A percentile compares a stretch with the other conserved stretches of the same genome.
These are phyloP conservation scores for Mortierella sp. DNA, from an alignment of 371 early-diverging fungal species.

Conservation along the genomic window DNA sequence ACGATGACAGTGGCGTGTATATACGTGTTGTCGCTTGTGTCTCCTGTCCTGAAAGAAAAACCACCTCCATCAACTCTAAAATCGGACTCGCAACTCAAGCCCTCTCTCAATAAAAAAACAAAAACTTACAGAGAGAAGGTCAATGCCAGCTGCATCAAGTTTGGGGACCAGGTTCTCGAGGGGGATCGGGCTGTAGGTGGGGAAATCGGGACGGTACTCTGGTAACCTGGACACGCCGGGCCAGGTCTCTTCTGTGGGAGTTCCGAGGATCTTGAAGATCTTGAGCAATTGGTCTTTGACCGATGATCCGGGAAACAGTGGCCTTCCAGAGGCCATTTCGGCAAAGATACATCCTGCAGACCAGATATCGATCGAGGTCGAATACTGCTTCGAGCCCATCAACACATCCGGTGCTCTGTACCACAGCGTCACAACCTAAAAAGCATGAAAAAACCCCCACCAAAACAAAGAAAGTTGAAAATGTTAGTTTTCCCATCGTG, in stretches of 20 bases:
- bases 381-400: slow-evolving; percentile 97
- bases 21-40: background rate
- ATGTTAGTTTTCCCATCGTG: slow-evolving; percentile 5
- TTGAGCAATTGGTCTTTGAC: slow-evolving; percentile 89
- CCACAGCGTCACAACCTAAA: slow-evolving; percentile 90
- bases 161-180: slow-evolving; percentile 85
- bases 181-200: slow-evolving; percentile 77
- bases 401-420: slow-evolving; percentile 99
- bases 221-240: slow-evolving; percentile 92
- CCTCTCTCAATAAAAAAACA: background rate
- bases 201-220: slow-evolving; percentile 88
- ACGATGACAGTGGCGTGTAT: background rate
- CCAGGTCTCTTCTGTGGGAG: slow-evolving; percentile 93
- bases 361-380: slow-evolving; percentile 99
- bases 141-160: slow-evolving; percentile 77
- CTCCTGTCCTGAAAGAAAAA: background rate
- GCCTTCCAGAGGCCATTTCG: slow-evolving; percentile 92
- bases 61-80: background rate
- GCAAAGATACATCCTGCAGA: slow-evolving; percentile 98
- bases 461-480: background rate
- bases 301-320: slow-evolving; percentile 96
- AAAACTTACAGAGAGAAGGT: slow-evolving; percentile 58
- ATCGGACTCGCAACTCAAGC: background rate
- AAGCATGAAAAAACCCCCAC: slow-evolving; percentile 12
- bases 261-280: slow-evolving; percentile 94